Base-by-base conservation (phyloP, 129 eudicot species). In the Chrysanthemum seticuspe region DNA sequence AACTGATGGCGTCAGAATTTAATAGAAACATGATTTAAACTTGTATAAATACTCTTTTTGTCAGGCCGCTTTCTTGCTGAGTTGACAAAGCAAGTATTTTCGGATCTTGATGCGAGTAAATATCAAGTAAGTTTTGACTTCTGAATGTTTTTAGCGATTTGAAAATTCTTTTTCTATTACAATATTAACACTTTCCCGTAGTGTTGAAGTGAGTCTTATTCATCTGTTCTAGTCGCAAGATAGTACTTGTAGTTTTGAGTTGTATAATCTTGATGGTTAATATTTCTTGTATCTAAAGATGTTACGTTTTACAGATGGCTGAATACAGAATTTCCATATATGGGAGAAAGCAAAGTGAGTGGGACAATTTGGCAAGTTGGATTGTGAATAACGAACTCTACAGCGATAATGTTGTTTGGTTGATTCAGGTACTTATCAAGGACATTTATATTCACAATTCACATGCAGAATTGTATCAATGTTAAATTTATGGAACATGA, bases 331-430 rank as follows among this genome's bases (percentile, higher is more conserved):
- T 95, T 60, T 95, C 99, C 14, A 85, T 95, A 57, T 95, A 95
- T 66, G 99, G 99, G 36, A 85, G 99, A 83, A 95, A 95, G 84
- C 90, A 84, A 77, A 95, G 99, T 47, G 99, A 95, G 82, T 95
- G 99, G 99, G 99, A 95, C 80, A 93, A 90, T 81, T 78, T 95
- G 76, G 99, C 97, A 14, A 95, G 99, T 76, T 95, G 99, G 99
- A 85, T 95, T 47, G 96, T 95, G 60, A 95, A 95, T 75, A 95
- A 95, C 40, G 93, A 86, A 51, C 81, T 95, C 63, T 90, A 88
- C 79, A 95, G 99, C 81, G 89, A 83, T 72, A 95, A 95, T 81
- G 99, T 89, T 82, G 97, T 95, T 73, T 95, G 99, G 99, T 82
- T 95, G 79, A 95, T 95, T 82, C 99, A 95, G 99, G 99, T 90